Percentiles rank a stretch among this genome's conserved stretches.
phyloP scores from a whole-genome alignment of 305 asterid genomes.

The Rubia tinctorum region DNA sequence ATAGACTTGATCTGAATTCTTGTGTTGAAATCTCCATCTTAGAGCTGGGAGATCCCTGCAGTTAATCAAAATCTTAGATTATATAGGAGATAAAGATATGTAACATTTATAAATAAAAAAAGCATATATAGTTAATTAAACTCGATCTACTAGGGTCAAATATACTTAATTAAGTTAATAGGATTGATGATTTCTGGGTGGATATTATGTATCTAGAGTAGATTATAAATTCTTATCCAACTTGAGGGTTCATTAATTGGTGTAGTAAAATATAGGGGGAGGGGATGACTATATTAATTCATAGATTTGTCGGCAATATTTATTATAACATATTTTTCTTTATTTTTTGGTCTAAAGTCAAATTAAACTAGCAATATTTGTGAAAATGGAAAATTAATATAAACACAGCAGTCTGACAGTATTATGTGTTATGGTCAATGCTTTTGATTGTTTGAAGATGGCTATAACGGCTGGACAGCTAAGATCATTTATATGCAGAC shows the following conservation, averaged over 20 bases:
- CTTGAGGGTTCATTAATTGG: background rate
- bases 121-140: background rate
- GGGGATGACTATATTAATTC: background rate
- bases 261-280: background rate
- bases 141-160: background rate
- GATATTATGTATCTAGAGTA: background rate
- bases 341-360: constrained; percentile 5
- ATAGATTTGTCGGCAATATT: background rate
- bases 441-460: constrained; percentile 9
- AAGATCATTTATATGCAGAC: background rate
- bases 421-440: background rate
- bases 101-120: background rate
- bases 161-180: background rate
- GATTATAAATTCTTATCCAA: background rate
- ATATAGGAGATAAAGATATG: background rate
- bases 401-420: background rate
- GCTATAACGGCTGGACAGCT: constrained; percentile 1
- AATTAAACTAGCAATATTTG: background rate
- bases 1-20: constrained; percentile 46
- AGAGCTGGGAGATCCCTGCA: constrained; percentile 24
- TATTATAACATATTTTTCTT: background rate
- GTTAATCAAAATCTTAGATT: background rate
- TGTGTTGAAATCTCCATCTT: constrained; percentile 45
- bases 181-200: background rate
- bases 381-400: background rate